A percentile compares a stretch with the other conserved stretches of the same genome.
These are phyloP conservation scores for Vigna reflexopilosa DNA, from an alignment of 306 rosid genomes.

Conservation along the genomic window DNA sequence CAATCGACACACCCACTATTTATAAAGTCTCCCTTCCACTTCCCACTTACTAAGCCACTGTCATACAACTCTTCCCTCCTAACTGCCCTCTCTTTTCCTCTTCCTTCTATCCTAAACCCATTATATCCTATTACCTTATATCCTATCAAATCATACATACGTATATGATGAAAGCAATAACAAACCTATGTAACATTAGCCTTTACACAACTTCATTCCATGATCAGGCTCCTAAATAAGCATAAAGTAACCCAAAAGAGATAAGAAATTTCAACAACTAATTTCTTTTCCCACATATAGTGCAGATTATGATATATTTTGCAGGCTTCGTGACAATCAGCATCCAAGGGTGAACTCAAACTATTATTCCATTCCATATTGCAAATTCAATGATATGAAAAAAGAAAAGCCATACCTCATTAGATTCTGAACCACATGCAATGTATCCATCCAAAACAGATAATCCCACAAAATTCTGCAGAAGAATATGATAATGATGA, in stretches of 20 bases:
- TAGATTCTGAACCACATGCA: slow-evolving; percentile 84
- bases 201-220: not conserved
- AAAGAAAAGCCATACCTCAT: slow-evolving; percentile 58
- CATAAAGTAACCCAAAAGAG: not conserved
- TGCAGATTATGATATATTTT: not conserved
- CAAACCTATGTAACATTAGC: slow-evolving; percentile 12
- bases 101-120: no score
- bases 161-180: not conserved
- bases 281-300: not conserved
- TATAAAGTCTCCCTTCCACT: no score
- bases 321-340: not conserved
- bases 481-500: slow-evolving; percentile 24
- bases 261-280: not conserved
- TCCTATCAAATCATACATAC: not conserved
- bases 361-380: not conserved
- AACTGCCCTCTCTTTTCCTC: no score
- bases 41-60: no score
- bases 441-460: slow-evolving; percentile 72
- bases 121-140: no score
- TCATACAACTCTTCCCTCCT: no score
- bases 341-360: not conserved
- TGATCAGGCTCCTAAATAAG: slow-evolving; percentile 27
- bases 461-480: slow-evolving; percentile 78
- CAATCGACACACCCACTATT: no score
- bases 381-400: not conserved